Conservation (phyloP, 352 stramenopile species). For the Blastocystis sp. region DNA sequence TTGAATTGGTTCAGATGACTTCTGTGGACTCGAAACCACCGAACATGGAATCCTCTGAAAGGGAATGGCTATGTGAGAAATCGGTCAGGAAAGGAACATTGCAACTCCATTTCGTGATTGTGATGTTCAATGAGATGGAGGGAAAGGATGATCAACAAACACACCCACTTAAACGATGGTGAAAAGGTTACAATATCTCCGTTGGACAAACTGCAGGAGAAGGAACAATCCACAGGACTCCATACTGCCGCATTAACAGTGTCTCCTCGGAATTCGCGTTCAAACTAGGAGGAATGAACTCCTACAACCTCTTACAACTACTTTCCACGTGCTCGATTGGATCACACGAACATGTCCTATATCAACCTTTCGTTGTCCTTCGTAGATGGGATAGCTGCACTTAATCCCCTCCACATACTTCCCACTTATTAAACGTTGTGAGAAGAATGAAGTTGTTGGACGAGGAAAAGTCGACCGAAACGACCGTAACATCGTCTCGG, state of each 20-base stretch:
- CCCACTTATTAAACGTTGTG: not conserved
- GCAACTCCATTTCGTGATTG: not conserved
- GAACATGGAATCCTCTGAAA: not conserved
- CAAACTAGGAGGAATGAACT: not conserved
- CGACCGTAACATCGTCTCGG: slow-evolving; percentile 11
- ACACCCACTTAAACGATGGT: not conserved
- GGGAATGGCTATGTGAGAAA: not conserved
- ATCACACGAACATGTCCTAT: not conserved
- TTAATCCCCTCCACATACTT: not conserved
- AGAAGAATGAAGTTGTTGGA: slow-evolving; percentile 37
- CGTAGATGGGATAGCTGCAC: not conserved
- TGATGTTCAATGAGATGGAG: not conserved
- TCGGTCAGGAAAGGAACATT: not conserved
- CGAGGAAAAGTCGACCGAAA: not conserved
- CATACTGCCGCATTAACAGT: not conserved
- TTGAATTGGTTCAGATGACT: not conserved
- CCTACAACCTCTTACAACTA: not conserved
- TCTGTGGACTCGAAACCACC: not conserved
- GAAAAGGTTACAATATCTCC: slow-evolving; percentile 19
- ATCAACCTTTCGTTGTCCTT: not conserved
- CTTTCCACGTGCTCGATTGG: slow-evolving; percentile 8
- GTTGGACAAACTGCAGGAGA: slow-evolving; percentile 20
- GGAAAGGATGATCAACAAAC: not conserved
- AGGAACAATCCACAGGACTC: not conserved
- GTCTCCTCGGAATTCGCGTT: not conserved